phyloP scores from a whole-genome alignment of 371 early-diverging fungal species.

The Umbelopsis sp. region DNA sequence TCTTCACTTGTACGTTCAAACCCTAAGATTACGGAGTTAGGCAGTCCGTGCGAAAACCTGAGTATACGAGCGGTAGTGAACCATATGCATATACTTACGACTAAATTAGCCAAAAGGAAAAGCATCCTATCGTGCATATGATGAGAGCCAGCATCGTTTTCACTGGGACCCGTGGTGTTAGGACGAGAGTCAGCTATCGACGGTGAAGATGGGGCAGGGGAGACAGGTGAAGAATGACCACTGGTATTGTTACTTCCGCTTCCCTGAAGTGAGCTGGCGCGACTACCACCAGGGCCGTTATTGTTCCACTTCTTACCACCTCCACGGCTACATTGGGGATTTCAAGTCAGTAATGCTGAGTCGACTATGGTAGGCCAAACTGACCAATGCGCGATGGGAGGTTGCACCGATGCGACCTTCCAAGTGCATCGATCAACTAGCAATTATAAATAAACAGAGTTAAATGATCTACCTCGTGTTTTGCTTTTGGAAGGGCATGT shows the following conservation, averaged over 20 bases:
- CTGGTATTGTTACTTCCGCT: constrained; percentile 22
- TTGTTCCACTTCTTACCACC: constrained; percentile 41
- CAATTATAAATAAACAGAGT: background rate
- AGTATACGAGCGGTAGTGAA: background rate
- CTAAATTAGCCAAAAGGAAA: constrained; percentile 71
- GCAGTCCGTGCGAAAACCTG: background rate
- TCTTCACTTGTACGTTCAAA: constrained; percentile 68
- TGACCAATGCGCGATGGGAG: background rate
- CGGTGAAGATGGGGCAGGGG: constrained; percentile 21
- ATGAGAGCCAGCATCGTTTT: constrained; percentile 28
- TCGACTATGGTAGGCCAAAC: background rate
- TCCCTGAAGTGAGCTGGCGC: constrained; percentile 15
- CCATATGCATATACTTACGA: constrained; percentile 52
- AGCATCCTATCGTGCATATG: constrained; percentile 77
- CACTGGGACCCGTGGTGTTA: constrained; percentile 12
- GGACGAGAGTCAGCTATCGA: constrained; percentile 7
- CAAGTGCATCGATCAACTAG: background rate
- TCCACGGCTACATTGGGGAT: constrained; percentile 30
- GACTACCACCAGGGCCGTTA: constrained; percentile 12
- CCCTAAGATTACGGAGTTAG: constrained; percentile 57
- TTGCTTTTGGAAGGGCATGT: constrained; percentile 28
- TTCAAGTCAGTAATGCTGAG: background rate
- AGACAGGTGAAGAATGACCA: constrained; percentile 22
- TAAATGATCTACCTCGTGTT: constrained; percentile 25
- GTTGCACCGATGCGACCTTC: background rate